phyloP scores from a whole-genome alignment of 2,329 filamentous ascomycete species.

The Furcasterigmium sp. region DNA sequence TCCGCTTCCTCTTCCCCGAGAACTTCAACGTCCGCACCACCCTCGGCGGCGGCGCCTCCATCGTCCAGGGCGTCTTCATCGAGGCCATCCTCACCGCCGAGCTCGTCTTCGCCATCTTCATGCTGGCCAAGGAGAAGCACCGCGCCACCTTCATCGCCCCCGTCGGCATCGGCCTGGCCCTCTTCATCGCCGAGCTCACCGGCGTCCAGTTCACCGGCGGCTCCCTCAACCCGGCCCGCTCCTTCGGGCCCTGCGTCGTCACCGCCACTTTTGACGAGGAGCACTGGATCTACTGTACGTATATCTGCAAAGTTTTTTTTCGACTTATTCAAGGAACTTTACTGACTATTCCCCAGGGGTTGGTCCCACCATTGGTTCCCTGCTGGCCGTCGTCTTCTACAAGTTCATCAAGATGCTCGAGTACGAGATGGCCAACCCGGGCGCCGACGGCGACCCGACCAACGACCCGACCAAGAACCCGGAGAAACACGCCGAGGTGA shows the following conservation, averaged over 20 bases:
- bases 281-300: constrained; percentile 44
- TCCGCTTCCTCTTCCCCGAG: constrained; percentile 36
- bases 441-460: constrained; percentile 35
- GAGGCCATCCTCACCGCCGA: constrained; percentile 44
- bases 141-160: constrained; percentile 41
- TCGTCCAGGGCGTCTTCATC: constrained; percentile 42
- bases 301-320: too few species aligned
- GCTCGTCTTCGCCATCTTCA: constrained; percentile 43
- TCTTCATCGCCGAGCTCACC: constrained; percentile 39
- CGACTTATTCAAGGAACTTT: constrained; percentile 19
- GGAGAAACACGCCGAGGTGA: constrained; percentile 26
- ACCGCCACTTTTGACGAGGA: constrained; percentile 31
- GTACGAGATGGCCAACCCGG: constrained; percentile 40
- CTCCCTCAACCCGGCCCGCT: constrained; percentile 40
- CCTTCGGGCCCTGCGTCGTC: constrained; percentile 40
- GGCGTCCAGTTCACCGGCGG: constrained; percentile 44
- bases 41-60: constrained; percentile 30
- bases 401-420: constrained; percentile 34
- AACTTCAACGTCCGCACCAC: constrained; percentile 34
- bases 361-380: constrained; percentile 25
- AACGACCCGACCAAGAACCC: constrained; percentile 39
- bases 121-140: constrained; percentile 47
- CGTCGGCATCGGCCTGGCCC: constrained; percentile 38
- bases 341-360: constrained; percentile 18
- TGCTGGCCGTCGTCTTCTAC: constrained; percentile 30